These are phyloP conservation scores for Immersiporthe knoxdaviesiana DNA, from an alignment of 2,329 filamentous ascomycete genomes.

Conservation along the genomic window DNA sequence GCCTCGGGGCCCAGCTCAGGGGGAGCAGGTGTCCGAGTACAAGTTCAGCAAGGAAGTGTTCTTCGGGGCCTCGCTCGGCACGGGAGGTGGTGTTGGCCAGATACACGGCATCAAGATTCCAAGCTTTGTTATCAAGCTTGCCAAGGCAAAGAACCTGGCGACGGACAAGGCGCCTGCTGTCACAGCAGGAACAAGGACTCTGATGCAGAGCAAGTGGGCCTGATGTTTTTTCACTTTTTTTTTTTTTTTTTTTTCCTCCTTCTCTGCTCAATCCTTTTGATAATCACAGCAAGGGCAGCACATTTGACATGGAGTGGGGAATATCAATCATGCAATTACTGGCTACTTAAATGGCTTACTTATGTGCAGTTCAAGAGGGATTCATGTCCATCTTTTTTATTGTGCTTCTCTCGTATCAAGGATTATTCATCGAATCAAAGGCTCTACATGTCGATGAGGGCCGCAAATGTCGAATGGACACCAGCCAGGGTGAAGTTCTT, in stretches of 20 bases:
- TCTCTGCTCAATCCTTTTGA: no score
- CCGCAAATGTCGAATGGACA: neutral
- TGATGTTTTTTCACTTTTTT: neutral
- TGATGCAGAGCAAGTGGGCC: conserved; percentile 30
- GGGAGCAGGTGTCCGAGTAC: conserved; percentile 26
- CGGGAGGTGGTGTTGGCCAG: conserved; percentile 36
- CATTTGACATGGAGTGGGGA: no score
- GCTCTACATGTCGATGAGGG: neutral
- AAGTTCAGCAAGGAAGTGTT: conserved; percentile 29
- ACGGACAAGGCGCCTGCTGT: conserved; percentile 31
- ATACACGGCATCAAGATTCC: conserved; percentile 32
- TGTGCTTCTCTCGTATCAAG: no score
- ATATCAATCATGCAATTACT: no score
- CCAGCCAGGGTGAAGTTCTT: neutral
- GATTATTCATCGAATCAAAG: no score
- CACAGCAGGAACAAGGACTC: conserved; percentile 29
- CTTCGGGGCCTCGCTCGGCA: conserved; percentile 34
- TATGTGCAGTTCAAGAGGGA: no score
- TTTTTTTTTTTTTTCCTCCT: no score
- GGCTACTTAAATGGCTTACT: no score
- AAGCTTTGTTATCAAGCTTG: conserved; percentile 32
- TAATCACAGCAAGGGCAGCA: no score
- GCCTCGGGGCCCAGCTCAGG: conserved; percentile 33
- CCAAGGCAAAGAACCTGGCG: conserved; percentile 34
- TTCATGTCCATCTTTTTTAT: no score